Evolutionary conservation across 371 early-diverging fungal genomes (phyloP).

Genomic region (Nematocida sp.): DNA sequence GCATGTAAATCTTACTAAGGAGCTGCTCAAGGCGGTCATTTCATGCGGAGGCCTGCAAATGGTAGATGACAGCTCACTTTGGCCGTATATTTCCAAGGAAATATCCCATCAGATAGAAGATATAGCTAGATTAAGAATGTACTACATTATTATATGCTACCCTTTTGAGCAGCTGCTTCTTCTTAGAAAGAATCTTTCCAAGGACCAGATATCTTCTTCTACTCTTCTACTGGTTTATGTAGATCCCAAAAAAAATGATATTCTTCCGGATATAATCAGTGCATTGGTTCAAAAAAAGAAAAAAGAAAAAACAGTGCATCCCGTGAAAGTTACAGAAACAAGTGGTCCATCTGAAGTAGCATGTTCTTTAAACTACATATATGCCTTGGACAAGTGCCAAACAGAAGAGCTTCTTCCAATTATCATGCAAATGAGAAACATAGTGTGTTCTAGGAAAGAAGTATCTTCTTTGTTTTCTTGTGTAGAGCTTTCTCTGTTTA

Average conservation of each 20-base stretch:
- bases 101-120: slow-evolving; percentile 30
- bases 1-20: slow-evolving; percentile 14
- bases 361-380: slow-evolving; percentile 29
- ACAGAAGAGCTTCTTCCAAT: background rate
- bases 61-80: slow-evolving; percentile 41
- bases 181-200: background rate
- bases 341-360: slow-evolving; percentile 26
- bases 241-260: slow-evolving; percentile 47
- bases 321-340: slow-evolving; percentile 12
- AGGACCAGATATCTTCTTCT: background rate
- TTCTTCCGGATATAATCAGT: slow-evolving; percentile 23
- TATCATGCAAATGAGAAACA: background rate
- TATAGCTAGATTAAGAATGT: slow-evolving; percentile 23
- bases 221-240: slow-evolving; percentile 37
- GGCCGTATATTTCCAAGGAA: slow-evolving; percentile 38
- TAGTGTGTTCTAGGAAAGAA: background rate
- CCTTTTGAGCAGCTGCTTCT: slow-evolving; percentile 35
- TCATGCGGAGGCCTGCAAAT: slow-evolving; percentile 33
- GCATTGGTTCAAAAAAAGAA: slow-evolving; percentile 25
- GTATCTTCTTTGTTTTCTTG: slow-evolving; percentile 11
- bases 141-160: slow-evolving; percentile 51
- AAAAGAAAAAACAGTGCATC: background rate
- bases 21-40: background rate
- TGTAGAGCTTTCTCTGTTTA: slow-evolving; percentile 13
- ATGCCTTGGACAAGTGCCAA: background rate